A percentile compares a stretch with the other conserved stretches of the same genome.
phyloP scores from a whole-genome alignment of 345 rosid species.

The Salix udensis region DNA sequence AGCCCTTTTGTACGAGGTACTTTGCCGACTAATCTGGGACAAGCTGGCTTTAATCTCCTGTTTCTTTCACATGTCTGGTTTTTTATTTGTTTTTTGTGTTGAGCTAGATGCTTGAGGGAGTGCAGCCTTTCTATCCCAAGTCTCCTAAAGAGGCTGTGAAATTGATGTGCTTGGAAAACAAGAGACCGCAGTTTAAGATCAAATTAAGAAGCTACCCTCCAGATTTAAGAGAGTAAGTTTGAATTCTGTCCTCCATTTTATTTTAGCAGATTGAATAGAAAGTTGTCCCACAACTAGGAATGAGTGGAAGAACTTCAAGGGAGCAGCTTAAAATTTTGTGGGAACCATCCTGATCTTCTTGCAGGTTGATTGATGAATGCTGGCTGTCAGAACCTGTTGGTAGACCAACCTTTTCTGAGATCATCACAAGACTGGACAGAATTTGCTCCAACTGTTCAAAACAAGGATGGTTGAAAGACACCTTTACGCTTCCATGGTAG shows the following conservation, averaged over 20 bases:
- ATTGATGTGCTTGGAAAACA: constrained; percentile 62
- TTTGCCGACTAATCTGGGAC: not conserved
- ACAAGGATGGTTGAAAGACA: constrained; percentile 95
- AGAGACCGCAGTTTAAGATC: constrained; percentile 63
- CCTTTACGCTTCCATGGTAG: constrained; percentile 96
- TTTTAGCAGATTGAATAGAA: not conserved
- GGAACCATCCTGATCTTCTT: constrained; percentile 3
- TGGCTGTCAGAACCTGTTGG: constrained; percentile 58
- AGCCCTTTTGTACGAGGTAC: constrained; percentile 83
- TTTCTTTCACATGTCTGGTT: not conserved
- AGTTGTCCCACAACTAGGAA: not conserved
- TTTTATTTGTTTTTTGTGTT: constrained; percentile 13
- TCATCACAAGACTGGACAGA: constrained; percentile 71
- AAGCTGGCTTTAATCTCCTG: not conserved
- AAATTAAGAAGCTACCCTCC: constrained; percentile 69
- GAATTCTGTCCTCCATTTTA: not conserved
- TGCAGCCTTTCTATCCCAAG: constrained; percentile 67
- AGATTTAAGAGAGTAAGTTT: constrained; percentile 78
- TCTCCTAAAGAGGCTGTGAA: constrained; percentile 60
- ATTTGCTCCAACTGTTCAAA: constrained; percentile 66
- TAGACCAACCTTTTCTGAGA: constrained; percentile 79
- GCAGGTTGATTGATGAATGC: constrained; percentile 88
- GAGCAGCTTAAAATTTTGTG: not conserved
- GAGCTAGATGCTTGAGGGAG: constrained; percentile 81
- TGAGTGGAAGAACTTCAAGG: not conserved